Conservation (phyloP, 495 filamentous ascomycete genomes). For the Evansstolkia leycettana region DNA sequence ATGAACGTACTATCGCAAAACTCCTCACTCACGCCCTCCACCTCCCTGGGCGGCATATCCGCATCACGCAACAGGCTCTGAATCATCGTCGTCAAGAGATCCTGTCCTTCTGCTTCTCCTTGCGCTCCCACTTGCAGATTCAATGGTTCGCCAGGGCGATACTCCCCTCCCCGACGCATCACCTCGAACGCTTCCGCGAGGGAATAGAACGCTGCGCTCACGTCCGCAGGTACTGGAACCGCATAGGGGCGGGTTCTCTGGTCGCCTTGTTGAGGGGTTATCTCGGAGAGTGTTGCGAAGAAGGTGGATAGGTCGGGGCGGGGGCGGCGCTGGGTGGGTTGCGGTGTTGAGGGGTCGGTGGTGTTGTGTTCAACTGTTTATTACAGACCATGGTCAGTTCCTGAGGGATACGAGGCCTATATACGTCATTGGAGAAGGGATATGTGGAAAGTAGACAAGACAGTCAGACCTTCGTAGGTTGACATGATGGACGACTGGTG, state of each 20-base stretch:
- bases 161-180: slow-evolving; percentile 28
- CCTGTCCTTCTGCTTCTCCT: slow-evolving; percentile 13
- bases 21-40: slow-evolving; percentile 66
- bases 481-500: slow-evolving; percentile 32
- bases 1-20: slow-evolving; percentile 56
- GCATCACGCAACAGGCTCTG: slow-evolving; percentile 48
- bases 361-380: slow-evolving; percentile 72
- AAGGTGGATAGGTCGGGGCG: slow-evolving; percentile 84
- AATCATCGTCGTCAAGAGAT: slow-evolving; percentile 50
- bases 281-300: slow-evolving; percentile 60
- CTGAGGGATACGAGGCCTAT: neutral
- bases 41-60: slow-evolving; percentile 49
- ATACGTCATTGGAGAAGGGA: too few species aligned
- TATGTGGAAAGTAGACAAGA: too few species aligned
- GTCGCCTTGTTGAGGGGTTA: slow-evolving; percentile 39
- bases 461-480: slow-evolving; percentile 40
- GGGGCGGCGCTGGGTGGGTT: slow-evolving; percentile 29
- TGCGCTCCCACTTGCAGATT: too few species aligned
- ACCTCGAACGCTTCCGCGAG: slow-evolving; percentile 46
- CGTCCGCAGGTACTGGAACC: slow-evolving; percentile 58
- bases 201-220: slow-evolving; percentile 48
- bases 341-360: slow-evolving; percentile 26
- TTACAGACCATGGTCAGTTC: slow-evolving; percentile 1
- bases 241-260: slow-evolving; percentile 41
- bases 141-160: slow-evolving; percentile 2